phyloP scores from a whole-genome alignment of 805 yeast genomes.

The Wickerhamomyces hampshirensis region DNA sequence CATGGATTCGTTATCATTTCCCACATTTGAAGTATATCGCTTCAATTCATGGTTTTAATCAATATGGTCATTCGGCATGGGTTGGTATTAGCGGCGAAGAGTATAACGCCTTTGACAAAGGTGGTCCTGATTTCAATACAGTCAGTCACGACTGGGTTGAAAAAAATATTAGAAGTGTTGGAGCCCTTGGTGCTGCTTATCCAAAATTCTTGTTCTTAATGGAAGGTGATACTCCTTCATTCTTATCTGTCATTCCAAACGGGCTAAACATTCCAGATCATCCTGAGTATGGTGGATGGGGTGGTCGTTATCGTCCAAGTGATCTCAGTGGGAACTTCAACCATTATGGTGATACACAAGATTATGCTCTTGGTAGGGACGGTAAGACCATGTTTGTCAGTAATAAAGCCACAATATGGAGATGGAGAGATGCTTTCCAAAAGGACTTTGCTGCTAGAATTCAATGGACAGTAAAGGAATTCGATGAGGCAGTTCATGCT shows the following conservation, averaged over 20 bases:
- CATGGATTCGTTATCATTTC: conserved; percentile 27
- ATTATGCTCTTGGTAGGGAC: conserved; percentile 21
- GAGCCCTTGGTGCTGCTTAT: conserved; percentile 26
- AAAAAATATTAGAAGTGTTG: conserved; percentile 20
- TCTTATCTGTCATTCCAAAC: conserved; percentile 26
- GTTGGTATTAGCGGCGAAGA: conserved; percentile 28
- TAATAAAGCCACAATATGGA: conserved; percentile 29
- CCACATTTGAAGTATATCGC: conserved; percentile 25
- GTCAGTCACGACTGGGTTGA: conserved; percentile 25
- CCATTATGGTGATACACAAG: conserved; percentile 25
- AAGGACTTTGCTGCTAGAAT: conserved; percentile 28
- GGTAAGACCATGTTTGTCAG: conserved; percentile 16
- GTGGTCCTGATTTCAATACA: conserved; percentile 24
- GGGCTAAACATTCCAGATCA: conserved; percentile 26
- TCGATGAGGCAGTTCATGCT: conserved; percentile 22
- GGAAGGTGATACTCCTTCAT: conserved; percentile 31
- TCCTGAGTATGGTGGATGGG: conserved; percentile 33
- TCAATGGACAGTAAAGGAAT: conserved; percentile 29
- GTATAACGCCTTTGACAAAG: conserved; percentile 20
- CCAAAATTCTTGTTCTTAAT: conserved; percentile 22
- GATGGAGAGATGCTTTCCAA: conserved; percentile 30
- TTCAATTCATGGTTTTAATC: conserved; percentile 26
- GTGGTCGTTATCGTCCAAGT: conserved; percentile 26
- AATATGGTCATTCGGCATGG: conserved; percentile 27
- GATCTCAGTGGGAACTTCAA: conserved; percentile 20